Percentiles rank a stretch among this genome's conserved stretches.
Conservation (phyloP, 352 stramenopile species). For the Globisporangium paroecandrum region DNA sequence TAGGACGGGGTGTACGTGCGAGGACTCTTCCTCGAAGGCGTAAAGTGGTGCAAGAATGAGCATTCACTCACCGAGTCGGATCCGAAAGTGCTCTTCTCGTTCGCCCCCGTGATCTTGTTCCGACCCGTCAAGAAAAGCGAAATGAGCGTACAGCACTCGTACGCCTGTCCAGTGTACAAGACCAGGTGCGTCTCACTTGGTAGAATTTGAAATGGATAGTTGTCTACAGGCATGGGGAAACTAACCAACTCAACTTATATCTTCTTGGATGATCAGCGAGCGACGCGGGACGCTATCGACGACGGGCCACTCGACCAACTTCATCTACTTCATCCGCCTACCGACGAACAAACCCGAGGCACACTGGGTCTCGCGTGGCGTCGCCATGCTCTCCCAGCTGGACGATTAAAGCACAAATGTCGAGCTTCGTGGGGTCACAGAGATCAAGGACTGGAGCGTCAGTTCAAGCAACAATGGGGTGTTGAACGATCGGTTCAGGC, state of each 20-base stretch:
- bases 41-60: conserved; percentile 78
- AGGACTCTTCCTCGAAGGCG: conserved; percentile 88
- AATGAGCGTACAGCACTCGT: conserved; percentile 62
- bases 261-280: conserved; percentile 42
- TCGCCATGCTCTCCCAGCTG: conserved; percentile 91
- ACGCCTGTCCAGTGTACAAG: conserved; percentile 95
- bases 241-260: neutral
- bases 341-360: conserved; percentile 69
- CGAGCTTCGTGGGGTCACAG: neutral
- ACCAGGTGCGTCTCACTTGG: conserved; percentile 49
- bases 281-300: conserved; percentile 88
- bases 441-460: neutral
- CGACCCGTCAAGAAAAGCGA: conserved; percentile 74
- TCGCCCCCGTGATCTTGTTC: conserved; percentile 83
- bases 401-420: conserved; percentile 54
- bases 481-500: neutral
- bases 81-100: conserved; percentile 87
- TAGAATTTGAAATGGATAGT: neutral
- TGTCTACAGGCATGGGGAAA: neutral
- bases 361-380: conserved; percentile 92
- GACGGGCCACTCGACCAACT: conserved; percentile 94
- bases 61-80: conserved; percentile 75
- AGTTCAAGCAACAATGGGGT: neutral
- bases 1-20: conserved; percentile 86
- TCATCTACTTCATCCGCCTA: conserved; percentile 92